Conservation (phyloP, 2,329 filamentous ascomycete genomes). For the Calonectria pseudoreteaudii region DNA sequence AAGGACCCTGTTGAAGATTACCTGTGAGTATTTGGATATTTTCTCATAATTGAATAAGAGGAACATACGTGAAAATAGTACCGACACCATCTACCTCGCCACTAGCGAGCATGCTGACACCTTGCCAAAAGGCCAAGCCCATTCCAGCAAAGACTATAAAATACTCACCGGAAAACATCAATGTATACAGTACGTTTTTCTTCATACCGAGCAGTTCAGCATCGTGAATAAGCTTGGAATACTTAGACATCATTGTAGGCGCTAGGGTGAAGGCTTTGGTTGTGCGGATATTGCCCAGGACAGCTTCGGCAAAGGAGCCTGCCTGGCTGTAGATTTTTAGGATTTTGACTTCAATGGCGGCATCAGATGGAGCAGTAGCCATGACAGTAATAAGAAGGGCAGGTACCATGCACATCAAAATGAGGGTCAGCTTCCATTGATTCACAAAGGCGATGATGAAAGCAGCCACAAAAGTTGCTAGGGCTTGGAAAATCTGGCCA, state of each 20-base stretch:
- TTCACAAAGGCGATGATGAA: conserved; percentile 51
- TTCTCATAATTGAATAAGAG: neutral
- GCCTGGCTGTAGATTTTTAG: conserved; percentile 46
- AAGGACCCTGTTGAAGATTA: conserved; percentile 44
- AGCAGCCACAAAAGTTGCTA: conserved; percentile 49
- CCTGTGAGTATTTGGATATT: neutral
- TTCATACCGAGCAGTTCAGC: conserved; percentile 48
- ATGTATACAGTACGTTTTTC: conserved; percentile 48
- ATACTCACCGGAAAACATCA: conserved; percentile 51
- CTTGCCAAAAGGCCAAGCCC: conserved; percentile 59
- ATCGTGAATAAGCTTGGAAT: conserved; percentile 47
- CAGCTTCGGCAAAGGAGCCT: conserved; percentile 47
- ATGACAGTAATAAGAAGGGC: conserved; percentile 37
- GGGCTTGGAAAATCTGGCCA: conserved; percentile 49
- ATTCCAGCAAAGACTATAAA: conserved; percentile 46
- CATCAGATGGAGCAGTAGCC: conserved; percentile 31
- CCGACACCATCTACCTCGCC: conserved; percentile 53
- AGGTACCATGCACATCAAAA: conserved; percentile 40
- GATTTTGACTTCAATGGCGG: conserved; percentile 43
- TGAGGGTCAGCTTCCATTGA: conserved; percentile 56
- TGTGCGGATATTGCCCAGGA: conserved; percentile 49
- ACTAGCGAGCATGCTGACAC: conserved; percentile 50
- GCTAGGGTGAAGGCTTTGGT: conserved; percentile 54
- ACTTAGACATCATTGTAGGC: conserved; percentile 47
- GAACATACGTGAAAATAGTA: conserved; percentile 52